Evolutionary conservation across 192 early-diverging fungal species (phyloP).

Genomic region (Chytriomyces hyalinus): DNA sequence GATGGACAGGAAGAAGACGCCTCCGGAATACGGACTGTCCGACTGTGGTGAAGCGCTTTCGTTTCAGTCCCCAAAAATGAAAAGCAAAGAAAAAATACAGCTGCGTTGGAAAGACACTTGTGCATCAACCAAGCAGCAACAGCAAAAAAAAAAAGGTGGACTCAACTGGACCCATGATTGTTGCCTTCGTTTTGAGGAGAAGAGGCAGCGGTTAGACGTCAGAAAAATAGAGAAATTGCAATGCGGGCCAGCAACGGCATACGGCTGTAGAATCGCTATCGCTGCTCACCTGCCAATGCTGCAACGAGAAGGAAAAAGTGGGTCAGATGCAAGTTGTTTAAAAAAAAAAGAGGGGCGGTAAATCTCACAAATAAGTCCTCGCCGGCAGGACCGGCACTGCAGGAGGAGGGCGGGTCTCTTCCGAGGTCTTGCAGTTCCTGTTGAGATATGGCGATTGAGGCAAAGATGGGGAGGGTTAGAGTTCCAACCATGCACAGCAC

Average conservation of each 20-base stretch:
- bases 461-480: too few species aligned
- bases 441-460: too few species aligned
- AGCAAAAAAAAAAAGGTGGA: conserved; percentile 25
- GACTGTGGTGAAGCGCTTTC: conserved; percentile 52
- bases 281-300: conserved; percentile 42
- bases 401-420: conserved; percentile 96
- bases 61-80: too few species aligned
- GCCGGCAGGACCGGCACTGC: conserved; percentile 93
- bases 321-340: not conserved
- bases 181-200: conserved; percentile 65
- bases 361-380: conserved; percentile 72
- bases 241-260: not conserved
- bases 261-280: too few species aligned
- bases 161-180: conserved; percentile 95
- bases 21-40: conserved; percentile 91
- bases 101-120: not conserved
- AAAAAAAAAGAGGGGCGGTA: conserved; percentile 7
- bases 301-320: not conserved
- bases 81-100: not conserved
- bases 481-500: too few species aligned
- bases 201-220: not conserved
- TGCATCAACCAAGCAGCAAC: not conserved
- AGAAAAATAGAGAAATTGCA: conserved; percentile 2
- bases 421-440: conserved; percentile 90
- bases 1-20: conserved; percentile 97